Conservation (phyloP, 1,284 basidiomycete species). For the Cutaneotrichosporon sp. region DNA sequence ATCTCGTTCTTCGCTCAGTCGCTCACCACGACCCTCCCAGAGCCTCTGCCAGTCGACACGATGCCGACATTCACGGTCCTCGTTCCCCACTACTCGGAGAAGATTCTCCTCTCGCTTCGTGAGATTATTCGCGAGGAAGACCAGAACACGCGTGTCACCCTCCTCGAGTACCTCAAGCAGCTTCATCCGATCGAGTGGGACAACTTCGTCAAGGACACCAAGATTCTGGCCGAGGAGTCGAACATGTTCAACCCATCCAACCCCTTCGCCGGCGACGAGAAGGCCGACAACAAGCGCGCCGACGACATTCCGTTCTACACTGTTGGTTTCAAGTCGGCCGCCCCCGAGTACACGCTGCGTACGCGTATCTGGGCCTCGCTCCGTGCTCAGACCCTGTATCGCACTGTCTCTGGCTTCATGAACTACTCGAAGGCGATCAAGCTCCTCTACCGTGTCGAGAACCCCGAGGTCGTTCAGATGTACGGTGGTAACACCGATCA, state of each 20-base stretch:
- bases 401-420: conserved; percentile 99
- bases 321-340: conserved; percentile 98
- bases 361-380: conserved; percentile 99
- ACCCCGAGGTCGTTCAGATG: conserved; percentile 95
- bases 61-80: conserved; percentile 98
- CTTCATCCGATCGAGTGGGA: conserved; percentile 98
- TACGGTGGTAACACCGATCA: conserved; percentile 98
- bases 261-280: conserved; percentile 78
- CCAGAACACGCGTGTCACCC: conserved; percentile 88
- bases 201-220: conserved; percentile 99
- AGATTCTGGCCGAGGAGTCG: conserved; percentile 96
- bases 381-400: conserved; percentile 95
- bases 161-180: conserved; percentile 96
- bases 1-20: conserved; percentile 97
- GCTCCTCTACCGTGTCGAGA: conserved; percentile 97
- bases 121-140: conserved; percentile 97
- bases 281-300: conserved; percentile 71
- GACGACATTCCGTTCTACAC: conserved; percentile 98
- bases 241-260: conserved; percentile 71
- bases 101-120: conserved; percentile 87
- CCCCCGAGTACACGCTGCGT: conserved; percentile 95
- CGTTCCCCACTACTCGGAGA: conserved; percentile 93
- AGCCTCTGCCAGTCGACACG: conserved; percentile 85
- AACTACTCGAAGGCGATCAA: conserved; percentile 99
- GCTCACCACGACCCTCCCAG: conserved; percentile 82